Base-by-base conservation (phyloP, 2,329 filamentous ascomycete species). In the Colletotrichum tabaci region DNA sequence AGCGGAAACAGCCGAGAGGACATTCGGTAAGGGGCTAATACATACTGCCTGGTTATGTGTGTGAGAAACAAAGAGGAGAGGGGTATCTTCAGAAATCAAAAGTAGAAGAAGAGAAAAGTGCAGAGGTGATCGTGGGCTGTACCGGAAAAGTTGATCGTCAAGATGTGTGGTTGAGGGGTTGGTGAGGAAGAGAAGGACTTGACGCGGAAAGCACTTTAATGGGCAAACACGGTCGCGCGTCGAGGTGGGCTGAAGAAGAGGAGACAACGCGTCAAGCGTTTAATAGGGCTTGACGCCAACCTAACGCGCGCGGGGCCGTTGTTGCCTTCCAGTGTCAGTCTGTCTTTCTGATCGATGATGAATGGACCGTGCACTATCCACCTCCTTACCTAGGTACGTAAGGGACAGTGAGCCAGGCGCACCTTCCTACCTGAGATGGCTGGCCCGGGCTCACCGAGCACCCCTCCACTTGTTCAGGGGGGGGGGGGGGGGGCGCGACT, bases 181-280 rank as follows among this genome's bases (percentile, higher is more conserved):
- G 60, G 42, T 61, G 53, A 47, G 67, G 56, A 53, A 56, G 66
- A 72, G 67, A 71, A 74, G 71, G 64, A 53, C 69, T 58, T 53
- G 66, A 74, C 73, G 60, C 65, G 67, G 74, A 73, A 77, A 77
- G 75, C 78, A 82, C 80, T 82, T 81, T 78, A 81, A 72, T 71
- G 70, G 66, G 61, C 78, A 77, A 60, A 72, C 79, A 79, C 76
- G 75, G 73, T 62, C 71, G 62, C 73, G 68, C 67, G 66, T 62
- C 58, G 62, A 67, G 67, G 76, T 76, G 76, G 76, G 74, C 73
- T 66, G 63, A 40, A 42, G 30, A n/a, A 55, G 40, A 62, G 68
- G 64, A 52, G 65, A 50, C 76, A 77, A 80, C 80, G 80, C 80
- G 80, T 81, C 76, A 72, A 68, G 65, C 56, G 16, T 72, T 62